Evolutionary conservation across 352 stramenopile species (phyloP).

Genomic region (Aphanomyces euteiches): DNA sequence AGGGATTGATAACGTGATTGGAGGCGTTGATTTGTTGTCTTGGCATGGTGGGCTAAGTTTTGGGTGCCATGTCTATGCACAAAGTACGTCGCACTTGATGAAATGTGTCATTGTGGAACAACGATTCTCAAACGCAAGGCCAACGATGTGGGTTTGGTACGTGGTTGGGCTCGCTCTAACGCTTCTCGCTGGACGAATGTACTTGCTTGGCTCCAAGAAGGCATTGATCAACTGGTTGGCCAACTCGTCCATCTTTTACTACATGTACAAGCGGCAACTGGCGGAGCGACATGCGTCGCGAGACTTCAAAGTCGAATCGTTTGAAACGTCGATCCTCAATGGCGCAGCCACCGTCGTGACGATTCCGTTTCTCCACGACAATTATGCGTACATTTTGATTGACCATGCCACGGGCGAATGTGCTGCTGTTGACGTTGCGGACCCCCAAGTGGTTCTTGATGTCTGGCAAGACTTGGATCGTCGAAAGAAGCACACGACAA

Average conservation of each 20-base stretch:
- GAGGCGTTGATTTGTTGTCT: no score
- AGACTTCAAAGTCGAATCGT: constrained; percentile 1
- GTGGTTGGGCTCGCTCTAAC: neutral
- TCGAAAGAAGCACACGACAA: constrained; percentile 51
- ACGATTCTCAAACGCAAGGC: neutral
- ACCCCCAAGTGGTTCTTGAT: constrained; percentile 70
- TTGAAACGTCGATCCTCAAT: constrained; percentile 6
- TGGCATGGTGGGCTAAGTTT: no score
- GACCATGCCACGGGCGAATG: constrained; percentile 57
- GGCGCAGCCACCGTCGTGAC: constrained; percentile 44
- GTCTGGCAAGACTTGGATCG: constrained; percentile 45
- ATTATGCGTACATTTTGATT: constrained; percentile 89
- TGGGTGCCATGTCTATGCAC: neutral
- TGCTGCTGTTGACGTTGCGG: constrained; percentile 84
- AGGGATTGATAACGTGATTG: neutral
- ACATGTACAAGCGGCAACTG: constrained; percentile 19
- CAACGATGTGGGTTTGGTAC: neutral
- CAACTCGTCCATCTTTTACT: constrained; percentile 25
- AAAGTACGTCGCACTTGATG: constrained; percentile 2
- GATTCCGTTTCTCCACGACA: constrained; percentile 86
- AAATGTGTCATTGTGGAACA: neutral
- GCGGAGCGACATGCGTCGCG: neutral
- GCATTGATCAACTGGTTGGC: constrained; percentile 25
- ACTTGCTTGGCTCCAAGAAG: constrained; percentile 6
- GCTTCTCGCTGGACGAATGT: constrained; percentile 8